These are phyloP conservation scores for Hypoxylon fragiforme DNA, from an alignment of 495 filamentous ascomycete species.

Conservation along the genomic window DNA sequence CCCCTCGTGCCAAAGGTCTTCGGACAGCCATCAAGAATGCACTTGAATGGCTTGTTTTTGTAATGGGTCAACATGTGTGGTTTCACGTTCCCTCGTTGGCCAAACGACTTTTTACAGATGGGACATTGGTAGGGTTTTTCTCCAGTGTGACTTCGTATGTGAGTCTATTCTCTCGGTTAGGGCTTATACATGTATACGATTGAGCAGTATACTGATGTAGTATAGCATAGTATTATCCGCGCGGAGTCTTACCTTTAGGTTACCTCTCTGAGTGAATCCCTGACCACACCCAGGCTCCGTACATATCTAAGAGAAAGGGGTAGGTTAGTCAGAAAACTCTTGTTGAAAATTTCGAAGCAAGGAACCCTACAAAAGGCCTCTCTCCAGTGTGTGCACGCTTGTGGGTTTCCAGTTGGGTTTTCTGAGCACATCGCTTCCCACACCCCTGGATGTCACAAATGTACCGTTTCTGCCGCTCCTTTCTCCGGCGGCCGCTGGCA, in stretches of 20 bases:
- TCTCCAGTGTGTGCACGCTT: conserved; percentile 86
- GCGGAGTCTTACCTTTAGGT: conserved; percentile 68
- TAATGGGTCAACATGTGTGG: conserved; percentile 85
- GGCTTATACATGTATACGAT: too few relatives aligned
- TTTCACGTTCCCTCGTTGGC: conserved; percentile 83
- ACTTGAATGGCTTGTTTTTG: conserved; percentile 76
- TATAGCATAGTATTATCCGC: conserved; percentile 1
- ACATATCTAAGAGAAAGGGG: conserved; percentile 60
- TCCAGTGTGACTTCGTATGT: conserved; percentile 79
- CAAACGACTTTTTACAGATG: conserved; percentile 78
- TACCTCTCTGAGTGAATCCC: conserved; percentile 85
- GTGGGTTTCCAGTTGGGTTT: conserved; percentile 93
- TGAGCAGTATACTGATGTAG: too few relatives aligned
- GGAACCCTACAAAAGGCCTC: conserved; percentile 82
- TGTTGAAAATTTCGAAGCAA: too few relatives aligned
- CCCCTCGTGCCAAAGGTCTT: conserved; percentile 89
- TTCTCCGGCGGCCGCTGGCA: not conserved
- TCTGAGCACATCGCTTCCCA: conserved; percentile 83
- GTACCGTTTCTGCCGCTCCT: conserved; percentile 63
- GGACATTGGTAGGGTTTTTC: conserved; percentile 85
- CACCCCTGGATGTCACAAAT: conserved; percentile 76
- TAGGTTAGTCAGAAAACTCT: not conserved
- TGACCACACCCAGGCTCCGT: conserved; percentile 74
- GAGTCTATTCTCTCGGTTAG: conserved; percentile 59
- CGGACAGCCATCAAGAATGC: conserved; percentile 76